Evolutionary conservation across 305 asterid species (phyloP).

Genomic region (Plantago coronopus): DNA sequence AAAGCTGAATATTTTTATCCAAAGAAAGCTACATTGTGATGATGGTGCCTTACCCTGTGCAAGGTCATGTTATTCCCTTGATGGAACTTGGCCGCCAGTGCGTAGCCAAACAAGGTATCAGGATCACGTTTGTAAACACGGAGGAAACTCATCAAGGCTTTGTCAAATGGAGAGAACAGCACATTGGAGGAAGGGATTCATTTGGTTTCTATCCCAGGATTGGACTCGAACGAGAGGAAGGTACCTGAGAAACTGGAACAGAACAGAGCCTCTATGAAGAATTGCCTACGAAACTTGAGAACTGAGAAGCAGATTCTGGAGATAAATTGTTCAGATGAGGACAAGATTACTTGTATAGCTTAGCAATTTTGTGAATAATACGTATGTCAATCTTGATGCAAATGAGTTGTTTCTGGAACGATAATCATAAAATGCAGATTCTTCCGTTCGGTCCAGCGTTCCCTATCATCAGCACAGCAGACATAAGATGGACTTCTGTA

Average conservation of each 20-base stretch:
- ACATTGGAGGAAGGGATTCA: slow-evolving; percentile 11
- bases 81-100: slow-evolving; percentile 35
- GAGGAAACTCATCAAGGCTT: slow-evolving; percentile 25
- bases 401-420: too few species aligned
- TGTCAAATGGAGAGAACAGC: not conserved
- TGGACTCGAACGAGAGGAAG: slow-evolving; percentile 17
- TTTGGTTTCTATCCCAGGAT: slow-evolving; percentile 36
- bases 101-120: slow-evolving; percentile 30
- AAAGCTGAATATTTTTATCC: not conserved
- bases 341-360: slow-evolving; percentile 25
- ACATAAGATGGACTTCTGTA: not conserved
- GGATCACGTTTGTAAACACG: slow-evolving; percentile 35
- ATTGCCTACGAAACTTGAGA: not conserved
- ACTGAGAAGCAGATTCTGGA: not conserved
- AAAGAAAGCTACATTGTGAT: slow-evolving; percentile 29
- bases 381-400: too few species aligned
- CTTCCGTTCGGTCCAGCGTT: too few species aligned
- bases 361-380: too few species aligned
- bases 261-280: not conserved
- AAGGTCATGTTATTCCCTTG: slow-evolving; percentile 43
- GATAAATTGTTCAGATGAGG: not conserved
- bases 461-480: too few species aligned
- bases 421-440: too few species aligned
- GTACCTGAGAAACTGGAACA: not conserved
- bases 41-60: slow-evolving; percentile 43